Percentiles rank a stretch among this genome's conserved stretches.
These are phyloP conservation scores for Cryptococcus floricola DNA, from an alignment of 1,284 basidiomycete species.

Conservation along the genomic window DNA sequence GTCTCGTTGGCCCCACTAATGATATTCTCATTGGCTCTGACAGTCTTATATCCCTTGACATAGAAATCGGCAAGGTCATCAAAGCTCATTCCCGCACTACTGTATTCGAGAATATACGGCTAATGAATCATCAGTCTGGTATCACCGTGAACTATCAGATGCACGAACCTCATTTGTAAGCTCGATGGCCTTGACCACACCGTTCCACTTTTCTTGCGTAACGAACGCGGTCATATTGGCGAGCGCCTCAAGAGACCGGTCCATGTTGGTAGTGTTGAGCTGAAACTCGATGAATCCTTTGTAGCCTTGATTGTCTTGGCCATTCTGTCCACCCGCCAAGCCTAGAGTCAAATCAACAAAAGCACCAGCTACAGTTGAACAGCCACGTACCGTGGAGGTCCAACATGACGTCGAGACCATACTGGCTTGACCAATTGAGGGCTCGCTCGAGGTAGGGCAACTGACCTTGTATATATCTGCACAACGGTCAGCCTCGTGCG, in stretches of 20 bases:
- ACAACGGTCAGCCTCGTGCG: background rate
- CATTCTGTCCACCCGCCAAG: conserved; percentile 23
- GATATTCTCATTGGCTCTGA: conserved; percentile 31
- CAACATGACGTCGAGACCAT: conserved; percentile 43
- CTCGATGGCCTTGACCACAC: conserved; percentile 55
- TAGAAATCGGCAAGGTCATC: conserved; percentile 31
- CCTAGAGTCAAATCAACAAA: too few relatives aligned
- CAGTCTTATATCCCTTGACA: conserved; percentile 31
- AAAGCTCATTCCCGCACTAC: conserved; percentile 24
- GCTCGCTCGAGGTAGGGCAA: conserved; percentile 32
- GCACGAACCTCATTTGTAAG: conserved; percentile 32
- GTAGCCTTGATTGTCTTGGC: conserved; percentile 49
- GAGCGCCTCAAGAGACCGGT: conserved; percentile 32
- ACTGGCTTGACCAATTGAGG: conserved; percentile 34
- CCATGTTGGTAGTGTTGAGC: conserved; percentile 30
- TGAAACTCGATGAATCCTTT: conserved; percentile 29
- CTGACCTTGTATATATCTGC: conserved; percentile 29
- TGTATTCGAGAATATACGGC: conserved; percentile 30
- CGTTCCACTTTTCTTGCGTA: conserved; percentile 28
- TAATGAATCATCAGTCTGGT: background rate
- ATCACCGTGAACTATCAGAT: conserved; percentile 1
- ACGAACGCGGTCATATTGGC: conserved; percentile 51
- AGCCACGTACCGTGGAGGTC: conserved; percentile 34
- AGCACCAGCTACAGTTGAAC: conserved; percentile 17
- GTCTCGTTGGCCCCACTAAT: conserved; percentile 24